These are phyloP conservation scores for Silene uniflora DNA, from an alignment of 148 eudicot species.

Conservation along the genomic window DNA sequence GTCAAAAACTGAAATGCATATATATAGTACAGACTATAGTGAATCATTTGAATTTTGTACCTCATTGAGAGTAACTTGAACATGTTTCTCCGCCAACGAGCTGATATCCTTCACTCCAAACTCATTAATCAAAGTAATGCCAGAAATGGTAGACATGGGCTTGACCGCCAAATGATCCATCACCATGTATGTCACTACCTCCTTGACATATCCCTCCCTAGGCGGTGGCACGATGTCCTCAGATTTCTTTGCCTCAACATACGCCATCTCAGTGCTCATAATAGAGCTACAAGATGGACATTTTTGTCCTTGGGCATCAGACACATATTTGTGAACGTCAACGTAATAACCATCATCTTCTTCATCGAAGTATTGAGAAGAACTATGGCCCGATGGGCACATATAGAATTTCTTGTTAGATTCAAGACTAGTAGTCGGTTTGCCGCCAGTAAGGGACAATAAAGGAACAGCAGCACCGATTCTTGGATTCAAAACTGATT, in stretches of 20 bases:
- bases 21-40: neutral
- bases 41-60: neutral
- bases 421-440: neutral
- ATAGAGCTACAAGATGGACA: neutral
- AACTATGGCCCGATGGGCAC: neutral
- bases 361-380: too few species aligned
- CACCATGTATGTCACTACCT: neutral
- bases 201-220: too few species aligned
- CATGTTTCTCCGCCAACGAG: neutral
- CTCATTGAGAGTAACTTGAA: neutral
- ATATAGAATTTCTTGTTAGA: neutral
- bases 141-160: conserved; percentile 9
- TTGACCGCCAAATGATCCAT: conserved; percentile 14
- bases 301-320: neutral
- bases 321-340: neutral
- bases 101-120: neutral
- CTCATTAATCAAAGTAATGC: neutral
- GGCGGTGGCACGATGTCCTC: too few species aligned
- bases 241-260: neutral
- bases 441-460: neutral
- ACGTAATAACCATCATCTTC: too few species aligned
- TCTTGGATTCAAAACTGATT: neutral
- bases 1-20: neutral
- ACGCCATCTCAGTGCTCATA: neutral
- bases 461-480: neutral